Base-by-base conservation (phyloP, 2,329 filamentous ascomycete species). In the Metarhizium brunneum region DNA sequence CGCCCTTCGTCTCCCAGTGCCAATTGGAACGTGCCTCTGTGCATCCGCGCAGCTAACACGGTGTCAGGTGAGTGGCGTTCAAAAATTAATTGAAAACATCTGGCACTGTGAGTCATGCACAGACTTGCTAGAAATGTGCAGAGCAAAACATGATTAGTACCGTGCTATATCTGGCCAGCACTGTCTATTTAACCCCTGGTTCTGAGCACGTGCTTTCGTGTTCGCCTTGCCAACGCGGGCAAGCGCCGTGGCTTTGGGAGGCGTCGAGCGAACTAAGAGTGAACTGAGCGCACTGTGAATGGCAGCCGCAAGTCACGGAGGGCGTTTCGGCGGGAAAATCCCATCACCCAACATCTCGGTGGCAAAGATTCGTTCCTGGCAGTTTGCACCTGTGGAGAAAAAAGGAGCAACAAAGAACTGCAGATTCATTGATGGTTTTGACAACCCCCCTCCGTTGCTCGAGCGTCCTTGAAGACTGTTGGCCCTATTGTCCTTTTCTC, bases 141-240 rank as follows among this genome's bases (percentile, higher is more conserved):
- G 43, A 20, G 52, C 13, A 8, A 14, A 30, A 48, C 11, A 29
- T 51, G 47, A 51, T 11, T 35, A 10, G 11, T 11, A 56, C 55
- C 54, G 55, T 54, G 40, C 38, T 20, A 16, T 14, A 8, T 13
- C 20, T 1, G 2, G 3, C 13, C 3, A 18, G 25, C 49, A 64
- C 56, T 47, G 54, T 18, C 57, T 61, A 57, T 55, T 42, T 30
- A 38, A n/a, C 20, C 32, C 16, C 38, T 25, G 10, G 36, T 16
- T 35, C 35, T n/a, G 13, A n/a, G 54, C 66, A 69, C 65, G 66
- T 68, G 67, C 64, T 58, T 66, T 65, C 69, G 67, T 65, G 69
- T 68, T 62, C n/a, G 64, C 61, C 61, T 60, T 62, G 54, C 38
- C 54, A 65, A 61, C 63, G 62, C 65, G 62, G 47, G 20, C 45